Base-by-base conservation (phyloP, 1,284 basidiomycete genomes). In the Apiotrichum brassicae region DNA sequence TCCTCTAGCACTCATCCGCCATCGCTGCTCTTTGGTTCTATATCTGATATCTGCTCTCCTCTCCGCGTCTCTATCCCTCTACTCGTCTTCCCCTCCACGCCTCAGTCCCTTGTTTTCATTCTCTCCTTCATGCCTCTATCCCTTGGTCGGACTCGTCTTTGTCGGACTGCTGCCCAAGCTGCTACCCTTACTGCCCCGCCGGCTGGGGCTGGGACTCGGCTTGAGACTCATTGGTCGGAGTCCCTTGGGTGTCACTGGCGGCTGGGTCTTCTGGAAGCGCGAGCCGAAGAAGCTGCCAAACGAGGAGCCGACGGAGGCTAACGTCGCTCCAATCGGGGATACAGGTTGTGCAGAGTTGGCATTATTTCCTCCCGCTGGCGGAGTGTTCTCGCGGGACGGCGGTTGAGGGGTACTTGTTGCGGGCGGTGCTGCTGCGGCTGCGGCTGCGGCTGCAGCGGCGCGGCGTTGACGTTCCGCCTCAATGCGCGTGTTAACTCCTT, bases 241-340 rank as follows among this genome's bases (percentile, higher is more conserved):
- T 3, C 49, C 49, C 24, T 39, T 48, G 4, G 37, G 30, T 20
- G 25, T 36, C 34, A 34, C 23, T 6, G 35, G 26, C 36, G 19
- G 5, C 13, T 48, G 23, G 26, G 32, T 16, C 43, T 34, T 35
- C 2, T 62, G 56, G 19, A 66, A 56, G 45, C 57, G 58, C 18
- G 55, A 54, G 4, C 68, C 66, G 23, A 71, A 69, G 52, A 70
- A 71, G 40, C 61, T 61, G 13, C 69, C 69, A 30, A 71, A 61
- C 2, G 65, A 63, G 18, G 53, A 56, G 9, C 70, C 68, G 25
- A 72, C 39, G 8, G 34, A 16, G 4, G 46, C 24, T 6, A 43
- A 14, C 23, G 48, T 35, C 4, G 49, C 26, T 6, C 52, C 23
- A 23, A 43, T n/a, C 16, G 50, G 30, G n/a, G 53, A 35, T 24